phyloP scores from a whole-genome alignment of 1,284 basidiomycete species.

The Marasmius fiardii region DNA sequence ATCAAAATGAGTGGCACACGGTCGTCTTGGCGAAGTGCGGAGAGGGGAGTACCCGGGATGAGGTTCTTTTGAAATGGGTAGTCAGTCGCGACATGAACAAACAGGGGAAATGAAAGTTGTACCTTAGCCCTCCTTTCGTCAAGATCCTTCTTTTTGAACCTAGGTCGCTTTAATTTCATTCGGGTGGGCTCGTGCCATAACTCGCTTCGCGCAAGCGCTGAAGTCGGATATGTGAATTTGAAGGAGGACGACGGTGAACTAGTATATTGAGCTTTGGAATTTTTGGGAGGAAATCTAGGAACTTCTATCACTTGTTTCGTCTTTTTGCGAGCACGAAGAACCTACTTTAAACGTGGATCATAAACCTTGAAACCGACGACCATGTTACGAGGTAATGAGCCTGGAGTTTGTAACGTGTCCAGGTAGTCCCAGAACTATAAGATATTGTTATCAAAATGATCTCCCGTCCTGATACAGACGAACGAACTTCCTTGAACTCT shows the following conservation, averaged over 20 bases:
- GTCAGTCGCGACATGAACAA: neutral
- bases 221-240: constrained; percentile 54
- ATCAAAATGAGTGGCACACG: constrained; percentile 80
- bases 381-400: constrained; percentile 68
- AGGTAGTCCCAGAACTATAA: constrained; percentile 72
- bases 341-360: constrained; percentile 77
- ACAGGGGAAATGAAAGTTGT: constrained; percentile 10
- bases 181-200: constrained; percentile 71
- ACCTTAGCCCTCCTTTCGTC: constrained; percentile 78
- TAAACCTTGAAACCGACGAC: constrained; percentile 74
- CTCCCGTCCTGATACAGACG: neutral
- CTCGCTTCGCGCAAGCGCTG: constrained; percentile 55
- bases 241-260: constrained; percentile 21
- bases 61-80: constrained; percentile 36
- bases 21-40: constrained; percentile 69
- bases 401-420: constrained; percentile 57
- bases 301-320: neutral
- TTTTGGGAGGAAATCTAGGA: constrained; percentile 76
- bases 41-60: constrained; percentile 72
- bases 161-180: constrained; percentile 52
- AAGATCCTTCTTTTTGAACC: constrained; percentile 79
- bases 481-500: constrained; percentile 61
- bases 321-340: neutral
- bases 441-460: neutral
- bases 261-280: constrained; percentile 43